These are phyloP conservation scores for Podospora pseudoanserina DNA, from an alignment of 495 filamentous ascomycete species.

Conservation along the genomic window DNA sequence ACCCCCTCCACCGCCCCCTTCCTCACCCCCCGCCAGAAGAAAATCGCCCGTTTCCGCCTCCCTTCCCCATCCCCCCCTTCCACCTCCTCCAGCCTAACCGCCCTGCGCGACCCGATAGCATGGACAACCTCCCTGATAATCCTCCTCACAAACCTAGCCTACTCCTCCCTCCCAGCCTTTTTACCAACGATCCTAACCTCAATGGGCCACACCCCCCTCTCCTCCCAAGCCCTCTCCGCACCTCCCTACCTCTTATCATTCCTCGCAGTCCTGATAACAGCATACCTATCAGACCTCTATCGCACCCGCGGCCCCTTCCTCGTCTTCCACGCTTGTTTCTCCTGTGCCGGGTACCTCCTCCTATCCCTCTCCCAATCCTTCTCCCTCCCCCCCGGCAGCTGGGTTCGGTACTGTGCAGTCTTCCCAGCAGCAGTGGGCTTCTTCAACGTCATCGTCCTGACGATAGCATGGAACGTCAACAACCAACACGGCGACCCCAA, in stretches of 20 bases:
- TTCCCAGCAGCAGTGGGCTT: constrained; percentile 69
- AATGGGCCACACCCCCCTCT: constrained; percentile 69
- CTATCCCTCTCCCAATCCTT: constrained; percentile 46
- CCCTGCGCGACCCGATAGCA: constrained; percentile 58
- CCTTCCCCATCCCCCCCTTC: not conserved
- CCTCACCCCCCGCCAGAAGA: constrained; percentile 68
- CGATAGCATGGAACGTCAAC: constrained; percentile 72
- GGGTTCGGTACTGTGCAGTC: constrained; percentile 61
- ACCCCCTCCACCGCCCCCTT: constrained; percentile 64
- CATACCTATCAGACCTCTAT: constrained; percentile 63
- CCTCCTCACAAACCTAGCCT: constrained; percentile 60
- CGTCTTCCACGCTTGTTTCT: constrained; percentile 56
- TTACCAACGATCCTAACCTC: constrained; percentile 74
- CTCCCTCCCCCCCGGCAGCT: constrained; percentile 17
- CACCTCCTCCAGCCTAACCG: constrained; percentile 25
- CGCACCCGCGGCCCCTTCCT: constrained; percentile 63
- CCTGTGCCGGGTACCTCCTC: constrained; percentile 56
- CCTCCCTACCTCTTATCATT: constrained; percentile 79
- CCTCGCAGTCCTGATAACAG: constrained; percentile 63
- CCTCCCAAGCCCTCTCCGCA: constrained; percentile 72
- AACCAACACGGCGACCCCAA: constrained; percentile 62
- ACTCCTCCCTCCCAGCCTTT: constrained; percentile 80
- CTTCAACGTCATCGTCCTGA: constrained; percentile 66
- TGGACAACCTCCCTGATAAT: constrained; percentile 64
- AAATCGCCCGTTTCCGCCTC: constrained; percentile 65